These are phyloP conservation scores for Albophoma yamanashiensis DNA, from an alignment of 2,329 filamentous ascomycete genomes.

Conservation along the genomic window DNA sequence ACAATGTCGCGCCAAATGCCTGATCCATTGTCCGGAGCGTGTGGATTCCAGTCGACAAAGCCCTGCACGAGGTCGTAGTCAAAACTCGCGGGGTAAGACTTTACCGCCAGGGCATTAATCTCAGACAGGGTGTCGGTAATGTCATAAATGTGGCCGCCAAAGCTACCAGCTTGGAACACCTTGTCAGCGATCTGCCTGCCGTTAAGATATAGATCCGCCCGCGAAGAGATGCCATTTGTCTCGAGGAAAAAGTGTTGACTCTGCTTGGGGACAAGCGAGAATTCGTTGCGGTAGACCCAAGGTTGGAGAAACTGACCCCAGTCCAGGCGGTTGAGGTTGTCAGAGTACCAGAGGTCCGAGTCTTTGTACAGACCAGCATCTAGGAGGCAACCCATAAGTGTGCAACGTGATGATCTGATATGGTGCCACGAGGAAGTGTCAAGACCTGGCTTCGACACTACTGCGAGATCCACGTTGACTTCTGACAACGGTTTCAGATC, in stretches of 20 bases:
- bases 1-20: conserved; percentile 51
- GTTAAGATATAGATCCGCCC: conserved; percentile 50
- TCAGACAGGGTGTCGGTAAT: conserved; percentile 32
- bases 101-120: conserved; percentile 40
- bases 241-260: conserved; percentile 38
- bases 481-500: conserved; percentile 33
- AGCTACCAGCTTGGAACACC: conserved; percentile 41
- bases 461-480: conserved; percentile 20
- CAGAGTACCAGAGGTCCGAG: conserved; percentile 42
- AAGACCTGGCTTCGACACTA: conserved; percentile 29
- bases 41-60: conserved; percentile 14
- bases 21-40: conserved; percentile 50
- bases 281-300: conserved; percentile 49
- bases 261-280: conserved; percentile 22
- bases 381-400: conserved; percentile 47
- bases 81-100: conserved; percentile 47
- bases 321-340: conserved; percentile 32
- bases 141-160: conserved; percentile 44
- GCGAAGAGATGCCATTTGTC: conserved; percentile 49
- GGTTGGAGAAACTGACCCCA: conserved; percentile 37
- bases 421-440: conserved; percentile 42
- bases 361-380: conserved; percentile 41
- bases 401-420: conserved; percentile 33
- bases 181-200: conserved; percentile 39
- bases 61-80: conserved; percentile 45